Evolutionary conservation across 805 yeast species (phyloP), one percentile per base, ranked within the genome.

Genomic region (Metschnikowia aberdeeniae): DNA sequence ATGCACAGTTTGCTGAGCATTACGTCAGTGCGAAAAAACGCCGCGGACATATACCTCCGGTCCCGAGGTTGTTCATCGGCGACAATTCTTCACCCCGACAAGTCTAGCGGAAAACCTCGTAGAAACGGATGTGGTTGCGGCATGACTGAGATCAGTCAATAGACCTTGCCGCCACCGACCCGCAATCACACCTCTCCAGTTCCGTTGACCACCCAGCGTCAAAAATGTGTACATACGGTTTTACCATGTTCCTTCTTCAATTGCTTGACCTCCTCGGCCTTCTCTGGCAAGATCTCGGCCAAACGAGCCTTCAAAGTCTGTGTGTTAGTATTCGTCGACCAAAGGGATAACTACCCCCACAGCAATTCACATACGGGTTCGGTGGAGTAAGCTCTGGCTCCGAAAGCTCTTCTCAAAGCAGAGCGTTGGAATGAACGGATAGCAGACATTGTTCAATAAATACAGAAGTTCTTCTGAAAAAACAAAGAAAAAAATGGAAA

Each of bases 261-360:
- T 60, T 82, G 80, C 75, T 85, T 86, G 71, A 93, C 84, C 75
- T 89, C 88, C 69, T 89, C 97, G 58, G 86, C 86, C 76, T 87
- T 87, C 62, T 80, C 89, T 56, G 98, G 98, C 67, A 90, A 80
- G 56, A 88, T 76, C 64, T 88, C 95, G 46, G 89, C 95, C 66
- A 93, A 90, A 67, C 95, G 84, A 72, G 93, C 96, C 73, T 93
- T 93, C 61, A 93, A 78, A 54, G 97, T 83, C 77, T 79, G 64
- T 44, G 26, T 12, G 61, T 52, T 52, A 53, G 56, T 53, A 52
- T 13, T n/a, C 19, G 27, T 13, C 34, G 43, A 20, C 10, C 10
- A 5, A 11, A 6, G 20, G 24, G 14, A 13, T 13, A 20, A 30
- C 27, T 20, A 13, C 34, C 38, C 38, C 20, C 32, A 24, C 26